Percentiles rank a stretch among this genome's conserved stretches.
These are phyloP conservation scores for Nitzschia sp. DNA, from an alignment of 108 stramenopile species.

Conservation along the genomic window DNA sequence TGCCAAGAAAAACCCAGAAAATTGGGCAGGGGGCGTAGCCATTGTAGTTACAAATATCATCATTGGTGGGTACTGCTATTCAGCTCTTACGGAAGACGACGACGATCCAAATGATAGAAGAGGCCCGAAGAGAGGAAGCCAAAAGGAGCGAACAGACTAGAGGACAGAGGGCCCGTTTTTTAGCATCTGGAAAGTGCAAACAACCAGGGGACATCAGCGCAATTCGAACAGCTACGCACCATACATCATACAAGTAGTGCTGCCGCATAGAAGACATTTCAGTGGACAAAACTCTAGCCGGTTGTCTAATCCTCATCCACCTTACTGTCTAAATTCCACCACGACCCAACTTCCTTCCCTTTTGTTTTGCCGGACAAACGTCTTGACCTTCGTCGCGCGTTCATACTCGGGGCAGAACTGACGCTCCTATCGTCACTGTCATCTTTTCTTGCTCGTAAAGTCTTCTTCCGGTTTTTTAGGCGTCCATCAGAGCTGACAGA, in stretches of 20 bases:
- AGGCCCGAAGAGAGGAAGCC: conserved; percentile 44
- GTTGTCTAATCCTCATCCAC: neutral
- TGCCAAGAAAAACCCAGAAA: conserved; percentile 44
- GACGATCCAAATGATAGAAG: conserved; percentile 28
- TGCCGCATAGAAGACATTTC: too few species aligned
- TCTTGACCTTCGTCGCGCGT: neutral
- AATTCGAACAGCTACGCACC: too few species aligned
- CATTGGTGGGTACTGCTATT: conserved; percentile 46
- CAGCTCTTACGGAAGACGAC: conserved; percentile 47
- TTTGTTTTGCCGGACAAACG: neutral
- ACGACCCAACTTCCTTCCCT: neutral
- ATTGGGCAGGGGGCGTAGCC: conserved; percentile 56
- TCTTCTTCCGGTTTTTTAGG: conserved; percentile 15
- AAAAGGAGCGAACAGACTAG: conserved; percentile 56
- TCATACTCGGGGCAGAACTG: neutral
- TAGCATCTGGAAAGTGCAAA: too few species aligned
- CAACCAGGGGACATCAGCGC: too few species aligned
- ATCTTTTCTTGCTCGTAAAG: neutral
- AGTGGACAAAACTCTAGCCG: neutral
- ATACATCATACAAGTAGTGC: too few species aligned
- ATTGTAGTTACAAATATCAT: conserved; percentile 56
- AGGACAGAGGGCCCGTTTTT: too few species aligned
- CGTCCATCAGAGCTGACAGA: conserved; percentile 6
- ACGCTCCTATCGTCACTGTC: conserved; percentile 7
- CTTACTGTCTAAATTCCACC: neutral